These are phyloP conservation scores for Daphne laureola DNA, from an alignment of 441 rosid species.

Conservation along the genomic window DNA sequence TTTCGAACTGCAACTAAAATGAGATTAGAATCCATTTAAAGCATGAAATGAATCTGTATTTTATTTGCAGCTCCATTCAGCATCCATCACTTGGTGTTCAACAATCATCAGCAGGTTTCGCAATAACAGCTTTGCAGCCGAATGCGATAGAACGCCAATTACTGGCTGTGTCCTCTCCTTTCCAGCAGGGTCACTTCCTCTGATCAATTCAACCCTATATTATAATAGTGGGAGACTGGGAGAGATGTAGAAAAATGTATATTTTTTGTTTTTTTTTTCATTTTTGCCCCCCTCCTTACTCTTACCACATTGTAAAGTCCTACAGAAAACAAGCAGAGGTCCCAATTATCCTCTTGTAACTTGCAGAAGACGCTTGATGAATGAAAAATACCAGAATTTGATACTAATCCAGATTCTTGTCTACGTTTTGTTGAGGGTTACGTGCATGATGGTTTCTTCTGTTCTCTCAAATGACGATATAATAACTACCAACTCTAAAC, in stretches of 20 bases:
- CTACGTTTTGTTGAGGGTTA: too few species aligned
- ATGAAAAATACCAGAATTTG: too few species aligned
- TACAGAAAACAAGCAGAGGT: slow-evolving; percentile 13
- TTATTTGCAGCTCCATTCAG: slow-evolving; percentile 57
- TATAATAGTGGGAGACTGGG: slow-evolving; percentile 17
- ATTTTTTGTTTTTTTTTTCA: slow-evolving; percentile 17
- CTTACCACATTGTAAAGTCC: slow-evolving; percentile 20
- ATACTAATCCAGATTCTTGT: too few species aligned
- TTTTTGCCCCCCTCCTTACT: neutral
- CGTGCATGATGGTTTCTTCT: too few species aligned
- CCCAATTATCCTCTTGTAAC: slow-evolving; percentile 10
- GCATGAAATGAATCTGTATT: neutral
- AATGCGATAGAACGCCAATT: slow-evolving; percentile 55
- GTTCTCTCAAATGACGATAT: too few species aligned
- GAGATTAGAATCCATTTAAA: too few species aligned
- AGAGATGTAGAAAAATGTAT: slow-evolving; percentile 19
- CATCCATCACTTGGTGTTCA: slow-evolving; percentile 57
- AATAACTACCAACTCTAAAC: too few species aligned
- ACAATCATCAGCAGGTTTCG: slow-evolving; percentile 60
- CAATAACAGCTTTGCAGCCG: slow-evolving; percentile 50
- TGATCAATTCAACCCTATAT: slow-evolving; percentile 23
- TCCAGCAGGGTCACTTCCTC: slow-evolving; percentile 59
- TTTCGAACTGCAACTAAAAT: too few species aligned
- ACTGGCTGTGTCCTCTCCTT: slow-evolving; percentile 61
- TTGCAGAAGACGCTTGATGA: neutral